These are phyloP conservation scores for Leccinum incarnatum DNA, from an alignment of 768 basidiomycete species.

Conservation along the genomic window DNA sequence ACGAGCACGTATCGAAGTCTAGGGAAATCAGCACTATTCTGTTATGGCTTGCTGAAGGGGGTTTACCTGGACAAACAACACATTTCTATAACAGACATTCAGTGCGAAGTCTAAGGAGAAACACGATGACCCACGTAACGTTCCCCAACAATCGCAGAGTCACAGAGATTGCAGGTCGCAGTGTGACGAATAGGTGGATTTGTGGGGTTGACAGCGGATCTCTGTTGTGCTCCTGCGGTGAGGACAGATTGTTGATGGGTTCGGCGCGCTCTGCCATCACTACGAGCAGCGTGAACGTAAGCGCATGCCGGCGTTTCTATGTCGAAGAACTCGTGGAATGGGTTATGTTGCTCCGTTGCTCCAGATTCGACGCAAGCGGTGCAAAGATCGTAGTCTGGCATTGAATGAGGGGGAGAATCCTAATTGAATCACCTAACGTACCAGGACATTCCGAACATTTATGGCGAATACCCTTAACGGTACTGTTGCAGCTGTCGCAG, in stretches of 20 bases:
- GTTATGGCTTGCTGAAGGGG: not conserved
- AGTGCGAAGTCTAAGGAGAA: conserved; percentile 1
- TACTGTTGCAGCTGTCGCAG: conserved; percentile 63
- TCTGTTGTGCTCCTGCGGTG: not conserved
- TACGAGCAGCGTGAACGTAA: conserved; percentile 58
- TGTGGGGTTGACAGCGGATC: not conserved
- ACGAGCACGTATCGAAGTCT: conserved; percentile 76
- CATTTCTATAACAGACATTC: conserved; percentile 61
- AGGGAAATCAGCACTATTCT: conserved; percentile 7
- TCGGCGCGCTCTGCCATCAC: conserved; percentile 29
- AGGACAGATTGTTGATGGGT: not conserved
- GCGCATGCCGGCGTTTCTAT: conserved; percentile 64
- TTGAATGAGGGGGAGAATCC: not conserved
- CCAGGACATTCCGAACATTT: conserved; percentile 79
- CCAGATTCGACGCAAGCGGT: conserved; percentile 51
- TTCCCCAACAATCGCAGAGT: conserved; percentile 62
- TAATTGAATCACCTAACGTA: conserved; percentile 29
- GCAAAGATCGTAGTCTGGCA: conserved; percentile 71
- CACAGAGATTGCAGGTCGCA: conserved; percentile 77
- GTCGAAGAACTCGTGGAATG: conserved; percentile 70
- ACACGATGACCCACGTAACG: conserved; percentile 58
- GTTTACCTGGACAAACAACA: conserved; percentile 54
- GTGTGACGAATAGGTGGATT: conserved; percentile 44
- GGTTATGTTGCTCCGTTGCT: conserved; percentile 50
- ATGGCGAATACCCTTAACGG: conserved; percentile 64